Evolutionary conservation across 2,329 filamentous ascomycete species (phyloP).

Genomic region (Chrysoporthe cubensis): DNA sequence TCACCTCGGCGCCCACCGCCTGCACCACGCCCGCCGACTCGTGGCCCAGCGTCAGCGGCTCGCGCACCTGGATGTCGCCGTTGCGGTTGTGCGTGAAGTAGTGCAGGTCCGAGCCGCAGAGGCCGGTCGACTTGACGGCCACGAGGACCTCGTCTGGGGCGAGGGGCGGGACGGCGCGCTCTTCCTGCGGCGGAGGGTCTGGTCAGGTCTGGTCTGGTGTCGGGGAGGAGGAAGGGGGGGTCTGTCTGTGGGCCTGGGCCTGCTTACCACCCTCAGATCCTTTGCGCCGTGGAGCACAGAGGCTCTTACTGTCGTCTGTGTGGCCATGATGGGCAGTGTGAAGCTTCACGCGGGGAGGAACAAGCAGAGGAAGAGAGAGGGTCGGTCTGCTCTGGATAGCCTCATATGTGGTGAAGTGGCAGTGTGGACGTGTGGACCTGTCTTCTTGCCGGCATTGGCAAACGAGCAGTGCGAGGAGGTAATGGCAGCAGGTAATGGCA

Average conservation of each 20-base stretch:
- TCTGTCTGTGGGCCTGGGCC: too few species aligned
- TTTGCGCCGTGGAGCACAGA: conserved; percentile 59
- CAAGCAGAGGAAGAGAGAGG: background rate
- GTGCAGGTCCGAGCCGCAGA: conserved; percentile 71
- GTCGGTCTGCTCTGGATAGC: conserved; percentile 4
- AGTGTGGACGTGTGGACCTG: conserved; percentile 5
- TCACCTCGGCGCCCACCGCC: conserved; percentile 62
- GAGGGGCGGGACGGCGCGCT: conserved; percentile 58
- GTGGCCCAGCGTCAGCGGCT: conserved; percentile 64
- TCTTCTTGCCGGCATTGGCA: background rate
- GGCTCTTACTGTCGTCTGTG: conserved; percentile 44
- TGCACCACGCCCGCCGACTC: conserved; percentile 71
- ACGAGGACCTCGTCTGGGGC: conserved; percentile 63
- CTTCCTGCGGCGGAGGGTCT: conserved; percentile 48
- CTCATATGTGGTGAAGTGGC: conserved; percentile 4
- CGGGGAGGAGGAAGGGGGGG: too few species aligned
- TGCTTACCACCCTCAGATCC: conserved; percentile 54
- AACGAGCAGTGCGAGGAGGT: background rate
- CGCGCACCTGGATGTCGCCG: conserved; percentile 63
- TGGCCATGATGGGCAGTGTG: conserved; percentile 30
- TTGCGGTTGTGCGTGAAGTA: conserved; percentile 71
- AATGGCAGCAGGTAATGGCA: background rate
- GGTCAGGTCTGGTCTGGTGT: background rate
- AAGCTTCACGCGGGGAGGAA: background rate
- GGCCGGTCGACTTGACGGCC: conserved; percentile 62